Base-by-base conservation (phyloP, 768 basidiomycete genomes). In the Hericium erinaceus region DNA sequence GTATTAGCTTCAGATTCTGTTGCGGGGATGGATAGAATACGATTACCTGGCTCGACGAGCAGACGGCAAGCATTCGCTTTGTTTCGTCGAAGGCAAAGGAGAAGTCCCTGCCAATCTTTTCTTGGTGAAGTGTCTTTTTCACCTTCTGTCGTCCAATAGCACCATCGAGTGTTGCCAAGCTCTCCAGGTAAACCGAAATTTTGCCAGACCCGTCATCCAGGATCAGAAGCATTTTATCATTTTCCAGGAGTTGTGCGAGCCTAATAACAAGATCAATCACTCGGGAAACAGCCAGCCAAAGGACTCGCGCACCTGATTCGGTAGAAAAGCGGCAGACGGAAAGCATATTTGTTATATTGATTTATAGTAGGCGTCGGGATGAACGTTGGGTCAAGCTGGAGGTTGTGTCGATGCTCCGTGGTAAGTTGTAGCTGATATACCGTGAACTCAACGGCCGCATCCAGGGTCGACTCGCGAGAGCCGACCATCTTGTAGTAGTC, bases 11-110 rank as follows among this genome's bases (percentile, higher is more conserved):
- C 26, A 26, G 26, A 26, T 26, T 26, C 3, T 26, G 26, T 26
- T 26, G 26, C 26, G 26, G 26, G 26, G 26, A 8, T 9, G 1
- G 18, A 22, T 11, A 49, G 3, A 22, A 40, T 26, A 2, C 26
- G 26, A 56, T 2, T 20, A 75, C 80, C 70, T 76, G 80, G 4
- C 68, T 69, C 0, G 72, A 64, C 5, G 74, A 69, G 55, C 80
- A 76, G 0, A 83, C 57, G 0, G 75, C 74, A 18, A 84, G 61
- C 66, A 78, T 73, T 2, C 77, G 74, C 59, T 74, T 79, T 10
- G 69, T 65, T 61, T 84, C 81, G 49, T 84, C 80, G 58, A 75
- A 81, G 0, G 82, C 72, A 4, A 83, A 54, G 8, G 78, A n/a
- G 49, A 73, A 70, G 6, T 75, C 69, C 3, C 70, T 64, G 0